Conservation (phyloP, 2,329 filamentous ascomycete genomes). For the Trichoderma sp. region DNA sequence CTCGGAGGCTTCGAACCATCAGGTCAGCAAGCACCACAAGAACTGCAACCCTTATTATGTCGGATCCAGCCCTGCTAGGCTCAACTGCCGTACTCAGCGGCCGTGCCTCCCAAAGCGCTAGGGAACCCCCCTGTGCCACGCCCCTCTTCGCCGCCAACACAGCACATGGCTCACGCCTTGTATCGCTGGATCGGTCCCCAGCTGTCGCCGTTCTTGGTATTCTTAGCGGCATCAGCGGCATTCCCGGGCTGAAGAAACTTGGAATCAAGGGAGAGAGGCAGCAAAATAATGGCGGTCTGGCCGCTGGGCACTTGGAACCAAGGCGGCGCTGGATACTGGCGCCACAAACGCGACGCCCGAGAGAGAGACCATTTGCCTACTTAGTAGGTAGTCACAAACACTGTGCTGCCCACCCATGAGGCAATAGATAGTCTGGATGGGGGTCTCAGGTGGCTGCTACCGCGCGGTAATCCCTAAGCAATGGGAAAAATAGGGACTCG, state of each 20-base stretch:
- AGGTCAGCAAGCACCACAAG: constrained; percentile 5
- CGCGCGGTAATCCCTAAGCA: constrained; percentile 24
- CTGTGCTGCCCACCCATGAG: not conserved
- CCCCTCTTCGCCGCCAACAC: not conserved
- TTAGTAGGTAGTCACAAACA: not conserved
- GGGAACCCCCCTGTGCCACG: not conserved
- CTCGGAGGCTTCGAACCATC: not conserved
- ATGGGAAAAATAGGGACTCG: not conserved
- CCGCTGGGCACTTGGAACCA: not conserved
- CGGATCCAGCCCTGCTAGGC: not conserved
- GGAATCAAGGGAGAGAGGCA: not conserved
- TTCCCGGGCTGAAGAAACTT: not conserved
- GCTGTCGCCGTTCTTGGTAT: not conserved
- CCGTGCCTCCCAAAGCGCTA: not conserved
- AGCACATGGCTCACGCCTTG: not conserved
- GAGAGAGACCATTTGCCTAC: not conserved
- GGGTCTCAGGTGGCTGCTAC: constrained; percentile 11
- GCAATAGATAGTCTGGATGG: not conserved
- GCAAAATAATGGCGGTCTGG: not conserved
- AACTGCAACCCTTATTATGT: not conserved
- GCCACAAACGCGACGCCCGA: constrained; percentile 5
- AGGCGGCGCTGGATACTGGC: not conserved
- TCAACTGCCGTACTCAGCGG: not conserved
- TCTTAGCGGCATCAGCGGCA: constrained; percentile 10
- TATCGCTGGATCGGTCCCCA: not conserved